Base-by-base conservation (phyloP, 805 yeast species). In the Yamadazyma ubonensis region DNA sequence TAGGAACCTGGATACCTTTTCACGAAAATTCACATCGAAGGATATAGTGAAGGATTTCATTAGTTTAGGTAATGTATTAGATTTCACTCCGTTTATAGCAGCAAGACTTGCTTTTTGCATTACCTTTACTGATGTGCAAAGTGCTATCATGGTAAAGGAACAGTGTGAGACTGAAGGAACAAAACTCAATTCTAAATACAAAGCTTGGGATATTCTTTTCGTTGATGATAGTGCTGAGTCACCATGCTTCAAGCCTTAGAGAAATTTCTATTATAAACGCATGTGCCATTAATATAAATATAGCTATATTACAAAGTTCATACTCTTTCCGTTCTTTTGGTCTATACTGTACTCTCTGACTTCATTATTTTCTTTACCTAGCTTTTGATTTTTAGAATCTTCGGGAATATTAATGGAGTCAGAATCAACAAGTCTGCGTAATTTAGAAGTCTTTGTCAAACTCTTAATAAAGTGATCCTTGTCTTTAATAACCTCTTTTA, bases 391-490 rank as follows among this genome's bases (percentile, higher is more conserved):
- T 23, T n/a, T 17, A 7, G 23, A 7, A 14, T 32, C 42, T 4
- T 42, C 45, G 2, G 41, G 39, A 1, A 44, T 41, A 23, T 42
- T 57, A 4, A 44, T 33, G 8, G 58, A 39, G 40, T 55, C 63
- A 10, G 67, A 57, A 29, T 67, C 73, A 7, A 67, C 71, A 22
- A 69, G 48, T 36, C 71, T 54, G 23, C 90, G 71, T 23, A 83
- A 71, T 51, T 80, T 73, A 25, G 78, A 72, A 2, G 86, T 77
- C 33, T 83, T 78, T 25, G 82, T 78, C 41, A 88, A 64, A 1
- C 91, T 88, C 44, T 75, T 78, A 42, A 89, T 85, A 47, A 89
- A 81, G 33, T 81, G 79, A 50, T 88, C 95, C 58, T 88, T 89
- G 46, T 84, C 86, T 33, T 75, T 72, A 27, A 86, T 53, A 31